Conservation (phyloP, 495 filamentous ascomycete species). For the Aspergillus bridgeri region DNA sequence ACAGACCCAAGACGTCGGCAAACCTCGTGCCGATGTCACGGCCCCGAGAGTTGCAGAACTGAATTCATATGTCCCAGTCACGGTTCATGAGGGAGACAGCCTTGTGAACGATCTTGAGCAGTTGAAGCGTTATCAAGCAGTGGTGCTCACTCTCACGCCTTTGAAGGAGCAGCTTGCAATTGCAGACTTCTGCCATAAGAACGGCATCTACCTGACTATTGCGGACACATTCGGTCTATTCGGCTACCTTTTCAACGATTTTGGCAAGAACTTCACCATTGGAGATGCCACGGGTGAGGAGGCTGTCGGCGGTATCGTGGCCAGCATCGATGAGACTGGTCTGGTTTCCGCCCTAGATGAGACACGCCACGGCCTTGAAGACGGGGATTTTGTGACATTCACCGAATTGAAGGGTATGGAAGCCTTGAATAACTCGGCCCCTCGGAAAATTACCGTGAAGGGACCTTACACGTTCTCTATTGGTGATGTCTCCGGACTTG, state of each 20-base stretch:
- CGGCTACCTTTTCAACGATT: slow-evolving; percentile 95
- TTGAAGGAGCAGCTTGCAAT: slow-evolving; percentile 75
- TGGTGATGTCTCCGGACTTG: slow-evolving; percentile 83
- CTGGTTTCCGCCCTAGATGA: slow-evolving; percentile 94
- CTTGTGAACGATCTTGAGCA: slow-evolving; percentile 67
- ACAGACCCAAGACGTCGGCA: slow-evolving; percentile 81
- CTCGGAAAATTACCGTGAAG: slow-evolving; percentile 88
- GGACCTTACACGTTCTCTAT: slow-evolving; percentile 97
- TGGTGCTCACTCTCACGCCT: slow-evolving; percentile 84
- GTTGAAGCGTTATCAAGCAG: slow-evolving; percentile 83
- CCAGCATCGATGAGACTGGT: slow-evolving; percentile 81
- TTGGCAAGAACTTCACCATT: slow-evolving; percentile 86
- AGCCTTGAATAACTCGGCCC: slow-evolving; percentile 72
- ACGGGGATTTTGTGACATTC: slow-evolving; percentile 96
- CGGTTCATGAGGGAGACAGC: slow-evolving; percentile 62
- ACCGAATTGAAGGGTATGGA: slow-evolving; percentile 94
- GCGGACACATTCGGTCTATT: slow-evolving; percentile 91
- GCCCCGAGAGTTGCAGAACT: slow-evolving; percentile 88
- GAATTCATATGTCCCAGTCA: slow-evolving; percentile 92
- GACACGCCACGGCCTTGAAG: slow-evolving; percentile 89
- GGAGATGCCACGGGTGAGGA: slow-evolving; percentile 90
- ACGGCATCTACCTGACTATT: slow-evolving; percentile 85
- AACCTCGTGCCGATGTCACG: slow-evolving; percentile 81
- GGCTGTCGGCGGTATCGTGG: slow-evolving; percentile 83
- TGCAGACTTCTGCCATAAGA: slow-evolving; percentile 87